Percentiles rank a stretch among this genome's conserved stretches.
These are phyloP conservation scores for Teunomyces funiuensis DNA, from an alignment of 805 yeast species.

Conservation along the genomic window DNA sequence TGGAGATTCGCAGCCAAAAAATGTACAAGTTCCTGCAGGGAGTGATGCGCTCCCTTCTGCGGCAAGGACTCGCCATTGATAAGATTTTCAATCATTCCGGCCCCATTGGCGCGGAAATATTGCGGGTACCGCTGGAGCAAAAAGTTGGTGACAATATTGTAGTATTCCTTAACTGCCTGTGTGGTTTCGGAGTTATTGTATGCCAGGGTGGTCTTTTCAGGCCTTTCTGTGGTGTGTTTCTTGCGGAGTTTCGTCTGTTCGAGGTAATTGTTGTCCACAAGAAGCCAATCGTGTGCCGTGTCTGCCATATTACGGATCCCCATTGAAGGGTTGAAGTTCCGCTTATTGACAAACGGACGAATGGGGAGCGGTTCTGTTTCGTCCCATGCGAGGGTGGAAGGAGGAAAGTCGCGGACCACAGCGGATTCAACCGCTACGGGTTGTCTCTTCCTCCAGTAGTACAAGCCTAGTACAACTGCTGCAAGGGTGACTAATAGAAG, in stretches of 20 bases:
- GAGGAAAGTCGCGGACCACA: not conserved
- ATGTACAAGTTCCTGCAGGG: constrained; percentile 20
- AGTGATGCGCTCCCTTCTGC: constrained; percentile 7
- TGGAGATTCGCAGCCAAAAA: constrained; percentile 45
- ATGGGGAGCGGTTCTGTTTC: constrained; percentile 36
- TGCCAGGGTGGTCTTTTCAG: constrained; percentile 31
- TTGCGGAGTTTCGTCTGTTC: constrained; percentile 41
- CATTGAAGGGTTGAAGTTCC: constrained; percentile 36
- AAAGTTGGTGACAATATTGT: constrained; percentile 41
- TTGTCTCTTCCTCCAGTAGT: not conserved
- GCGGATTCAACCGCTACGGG: not conserved
- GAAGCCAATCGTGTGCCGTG: constrained; percentile 54
- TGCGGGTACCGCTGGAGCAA: constrained; percentile 52
- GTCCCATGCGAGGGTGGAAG: constrained; percentile 43
- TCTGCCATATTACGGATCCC: constrained; percentile 29
- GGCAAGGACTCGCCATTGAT: constrained; percentile 40
- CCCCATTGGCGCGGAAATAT: constrained; percentile 38
- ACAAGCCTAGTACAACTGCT: not conserved
- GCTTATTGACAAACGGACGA: constrained; percentile 39
- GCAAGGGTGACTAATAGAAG: not conserved
- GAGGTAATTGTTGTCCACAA: constrained; percentile 60
- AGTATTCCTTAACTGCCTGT: constrained; percentile 49
- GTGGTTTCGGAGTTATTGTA: constrained; percentile 19
- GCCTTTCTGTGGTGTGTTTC: constrained; percentile 28
- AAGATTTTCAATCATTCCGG: constrained; percentile 30